Base-by-base conservation (phyloP, 768 basidiomycete species). In the Russula sp. region DNA sequence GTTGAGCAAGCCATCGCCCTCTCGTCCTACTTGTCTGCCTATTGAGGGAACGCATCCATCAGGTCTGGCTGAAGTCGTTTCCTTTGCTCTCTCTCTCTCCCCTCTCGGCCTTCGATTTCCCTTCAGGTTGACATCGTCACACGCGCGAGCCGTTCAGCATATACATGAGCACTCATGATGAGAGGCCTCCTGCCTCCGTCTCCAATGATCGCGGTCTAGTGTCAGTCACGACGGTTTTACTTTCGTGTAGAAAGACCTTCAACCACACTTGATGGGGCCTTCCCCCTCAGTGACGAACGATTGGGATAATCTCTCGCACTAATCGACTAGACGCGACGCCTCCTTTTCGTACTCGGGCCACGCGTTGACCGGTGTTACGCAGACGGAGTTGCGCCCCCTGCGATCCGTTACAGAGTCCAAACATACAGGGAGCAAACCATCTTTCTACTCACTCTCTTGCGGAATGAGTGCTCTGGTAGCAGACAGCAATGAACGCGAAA, bases 391-490 rank as follows among this genome's bases (percentile, higher is more conserved):
- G 20, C 68, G 69, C 0, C 88, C 89, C 78, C 79, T 79, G 47
- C 81, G 71, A 57, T 83, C 75, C 5, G 83, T 81, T 65, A 81
- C 75, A 34, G 88, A 77, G 20, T 81, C 79, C 66, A 81, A 84
- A 55, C 79, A 77, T 36, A 81, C 73, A 10, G 83, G 79, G 1
- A 68, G 56, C 71, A 65, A 39, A 47, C 48, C 49, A 60, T 61
- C 38, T 58, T 58, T 43, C 64, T 41, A 68, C 59, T 49, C 63
- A 63, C 36, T 69, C 50, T 45, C 64, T 61, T 10, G 65, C 34
- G 34, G 41, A 43, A 55, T 57, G 45, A 32, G 59, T 41, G 42
- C 50, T 45, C 55, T 39, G 2, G 42, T 55, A 13, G 50, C 56
- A 43, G 50, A 57, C 7, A 64, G 25, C 25, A 75, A 68, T 71